Evolutionary conservation across 1,284 basidiomycete genomes (phyloP).

Genomic region (Cryptococcus neoformans): DNA sequence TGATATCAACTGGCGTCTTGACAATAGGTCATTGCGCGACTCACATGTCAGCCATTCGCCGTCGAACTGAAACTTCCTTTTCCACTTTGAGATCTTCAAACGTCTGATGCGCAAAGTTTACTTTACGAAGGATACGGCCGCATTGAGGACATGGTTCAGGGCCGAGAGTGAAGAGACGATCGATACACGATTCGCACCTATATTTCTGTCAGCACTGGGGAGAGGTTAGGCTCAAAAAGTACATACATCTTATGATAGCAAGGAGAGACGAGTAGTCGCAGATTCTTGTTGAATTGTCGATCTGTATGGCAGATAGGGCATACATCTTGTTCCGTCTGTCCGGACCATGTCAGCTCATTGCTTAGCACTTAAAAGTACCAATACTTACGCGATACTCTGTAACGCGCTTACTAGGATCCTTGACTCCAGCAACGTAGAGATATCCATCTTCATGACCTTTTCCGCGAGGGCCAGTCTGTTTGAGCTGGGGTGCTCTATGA

Average conservation of each 20-base stretch:
- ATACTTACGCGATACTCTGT: conserved; percentile 40
- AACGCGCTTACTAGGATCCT: conserved; percentile 42
- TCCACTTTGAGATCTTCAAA: conserved; percentile 97
- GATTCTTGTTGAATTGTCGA: conserved; percentile 89
- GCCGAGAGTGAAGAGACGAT: conserved; percentile 91
- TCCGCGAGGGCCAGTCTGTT: background rate
- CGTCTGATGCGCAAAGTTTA: conserved; percentile 92
- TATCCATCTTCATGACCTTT: conserved; percentile 33
- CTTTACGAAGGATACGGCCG: conserved; percentile 80
- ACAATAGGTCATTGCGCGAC: conserved; percentile 14
- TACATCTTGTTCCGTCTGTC: conserved; percentile 79
- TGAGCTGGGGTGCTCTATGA: background rate
- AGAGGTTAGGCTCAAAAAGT: background rate
- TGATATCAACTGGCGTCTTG: background rate
- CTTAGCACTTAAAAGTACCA: background rate
- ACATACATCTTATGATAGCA: conserved; percentile 98
- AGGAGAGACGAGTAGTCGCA: conserved; percentile 88
- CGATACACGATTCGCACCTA: conserved; percentile 98
- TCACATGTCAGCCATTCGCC: conserved; percentile 81
- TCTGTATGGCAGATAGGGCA: conserved; percentile 98
- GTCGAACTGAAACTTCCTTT: conserved; percentile 88
- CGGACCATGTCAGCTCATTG: background rate
- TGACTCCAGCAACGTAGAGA: conserved; percentile 43
- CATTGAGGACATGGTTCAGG: conserved; percentile 97
- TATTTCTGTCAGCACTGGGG: background rate